Base-by-base conservation (phyloP, 2,329 filamentous ascomycete genomes). In the Elsinoe arachidis region DNA sequence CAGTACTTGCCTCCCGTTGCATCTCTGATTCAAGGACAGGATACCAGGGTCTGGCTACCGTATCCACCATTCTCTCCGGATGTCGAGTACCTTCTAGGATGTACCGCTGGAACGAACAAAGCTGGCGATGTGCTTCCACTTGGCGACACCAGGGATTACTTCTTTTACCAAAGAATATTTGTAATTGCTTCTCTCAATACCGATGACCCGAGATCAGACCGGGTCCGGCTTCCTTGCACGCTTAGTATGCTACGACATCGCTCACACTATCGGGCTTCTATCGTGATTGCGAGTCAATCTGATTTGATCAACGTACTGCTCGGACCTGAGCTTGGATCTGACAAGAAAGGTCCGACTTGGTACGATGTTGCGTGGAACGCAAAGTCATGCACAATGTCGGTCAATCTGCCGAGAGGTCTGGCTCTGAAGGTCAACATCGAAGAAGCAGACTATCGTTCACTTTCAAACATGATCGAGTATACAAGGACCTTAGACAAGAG, bases 391-490 rank as follows among this genome's bases (percentile, higher is more conserved):
- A 79, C 81, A 0, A 77, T 96, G 58, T 81, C 84, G 17, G 70
- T 95, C 37, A 81, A 81, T 60, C 73, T 96, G 15, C 86, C 88
- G 0, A 83, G 88, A 62, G 88, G 88, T 0, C 92, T 93, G 66
- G 74, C 85, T 58, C 73, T 95, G 41, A 81, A 80, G 17, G 74
- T 93, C 15, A 83, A 86, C 61, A 84, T 90, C 67, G 78, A 78
- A 12, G 87, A 90, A 64, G 75, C 80, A n/a, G 89, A 95, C 67
- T 95, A 87, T 73, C 82, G 85, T 60, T 84, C 81, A 61, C 72
- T 95, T 10, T 91, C 86, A 82, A 87, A 83, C 64, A 89, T 95
- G 70, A 89, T 90, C 62, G 89, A 95, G 59, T 92, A 95, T 68
- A 88, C 87, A 23, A 81, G 80, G 62, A 89, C 87, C 65, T 82